Conservation (phyloP, 2,329 filamentous ascomycete genomes). For the Phaeosphaeria sp. region DNA sequence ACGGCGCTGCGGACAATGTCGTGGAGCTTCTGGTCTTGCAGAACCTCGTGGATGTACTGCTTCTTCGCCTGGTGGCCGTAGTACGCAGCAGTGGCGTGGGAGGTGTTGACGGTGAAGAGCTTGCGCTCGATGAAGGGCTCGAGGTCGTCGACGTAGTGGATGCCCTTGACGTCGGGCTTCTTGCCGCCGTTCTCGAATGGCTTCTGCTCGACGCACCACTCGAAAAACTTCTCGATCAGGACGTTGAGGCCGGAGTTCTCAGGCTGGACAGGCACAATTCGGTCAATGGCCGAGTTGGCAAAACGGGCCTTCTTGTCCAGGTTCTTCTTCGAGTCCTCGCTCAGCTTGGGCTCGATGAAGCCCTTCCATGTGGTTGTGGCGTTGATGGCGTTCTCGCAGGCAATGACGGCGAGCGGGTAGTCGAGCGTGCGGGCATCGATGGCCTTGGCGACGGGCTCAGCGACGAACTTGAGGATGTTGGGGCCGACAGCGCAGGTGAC, state of each 20-base stretch:
- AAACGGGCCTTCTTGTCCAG: conserved; percentile 81
- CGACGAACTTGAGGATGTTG: conserved; percentile 95
- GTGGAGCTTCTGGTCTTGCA: conserved; percentile 81
- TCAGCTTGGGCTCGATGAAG: conserved; percentile 79
- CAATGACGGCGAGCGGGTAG: conserved; percentile 86
- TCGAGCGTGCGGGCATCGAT: conserved; percentile 74
- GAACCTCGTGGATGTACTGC: conserved; percentile 86
- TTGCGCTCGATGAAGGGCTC: conserved; percentile 98
- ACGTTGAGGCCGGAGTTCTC: conserved; percentile 83
- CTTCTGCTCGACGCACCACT: conserved; percentile 93
- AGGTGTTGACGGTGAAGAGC: conserved; percentile 98
- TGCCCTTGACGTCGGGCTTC: conserved; percentile 79
- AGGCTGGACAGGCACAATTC: conserved; percentile 93
- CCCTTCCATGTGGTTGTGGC: conserved; percentile 87
- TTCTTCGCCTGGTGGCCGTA: conserved; percentile 88
- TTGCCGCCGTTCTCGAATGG: conserved; percentile 75
- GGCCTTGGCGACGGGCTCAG: conserved; percentile 92
- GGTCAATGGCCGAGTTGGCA: conserved; percentile 97
- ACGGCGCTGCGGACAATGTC: conserved; percentile 80
- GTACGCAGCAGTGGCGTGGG: conserved; percentile 95
- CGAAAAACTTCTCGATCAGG: conserved; percentile 97
- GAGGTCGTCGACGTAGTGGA: conserved; percentile 92
- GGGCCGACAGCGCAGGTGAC: conserved; percentile 98
- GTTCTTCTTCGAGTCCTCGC: conserved; percentile 68
- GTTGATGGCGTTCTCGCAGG: conserved; percentile 97